Conservation (phyloP, 1,284 basidiomycete genomes). For the Ceratobasidium sp. region DNA sequence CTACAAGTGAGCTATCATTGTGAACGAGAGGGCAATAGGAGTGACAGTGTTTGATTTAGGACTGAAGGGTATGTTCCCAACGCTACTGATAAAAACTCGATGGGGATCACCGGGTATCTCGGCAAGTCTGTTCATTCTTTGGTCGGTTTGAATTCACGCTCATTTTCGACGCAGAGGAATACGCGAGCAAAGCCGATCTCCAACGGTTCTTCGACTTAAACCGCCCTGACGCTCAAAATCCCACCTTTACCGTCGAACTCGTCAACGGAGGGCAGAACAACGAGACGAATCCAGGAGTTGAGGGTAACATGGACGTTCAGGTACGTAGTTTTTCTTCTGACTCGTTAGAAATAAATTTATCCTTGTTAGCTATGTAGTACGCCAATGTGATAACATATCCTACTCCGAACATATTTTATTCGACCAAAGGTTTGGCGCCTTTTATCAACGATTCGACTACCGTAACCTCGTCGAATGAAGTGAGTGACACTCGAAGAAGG, state of each 20-base stretch:
- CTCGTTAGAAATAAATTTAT: constrained; percentile 60
- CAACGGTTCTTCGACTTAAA: constrained; percentile 70
- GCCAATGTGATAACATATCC: constrained; percentile 69
- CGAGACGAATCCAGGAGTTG: constrained; percentile 71
- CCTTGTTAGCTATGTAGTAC: constrained; percentile 76
- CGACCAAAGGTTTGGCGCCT: constrained; percentile 74
- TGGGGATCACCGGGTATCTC: constrained; percentile 74
- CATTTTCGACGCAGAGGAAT: constrained; percentile 52
- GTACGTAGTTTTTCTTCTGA: constrained; percentile 27
- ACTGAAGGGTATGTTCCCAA: constrained; percentile 67
- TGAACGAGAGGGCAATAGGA: not conserved
- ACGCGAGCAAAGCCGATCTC: constrained; percentile 69
- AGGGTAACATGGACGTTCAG: constrained; percentile 54
- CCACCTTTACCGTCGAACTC: constrained; percentile 67
- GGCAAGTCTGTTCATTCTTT: constrained; percentile 56
- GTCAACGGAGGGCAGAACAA: constrained; percentile 74
- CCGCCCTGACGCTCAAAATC: constrained; percentile 65
- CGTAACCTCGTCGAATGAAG: constrained; percentile 73
- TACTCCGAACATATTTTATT: constrained; percentile 69
- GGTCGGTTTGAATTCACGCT: not conserved
- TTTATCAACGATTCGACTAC: constrained; percentile 71
- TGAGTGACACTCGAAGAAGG: constrained; percentile 56
- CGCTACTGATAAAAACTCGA: constrained; percentile 64
- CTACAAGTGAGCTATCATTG: constrained; percentile 62
- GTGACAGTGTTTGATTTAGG: not conserved